Evolutionary conservation across 257 asterid species (phyloP).

Genomic region (Euphrasia confusa): DNA sequence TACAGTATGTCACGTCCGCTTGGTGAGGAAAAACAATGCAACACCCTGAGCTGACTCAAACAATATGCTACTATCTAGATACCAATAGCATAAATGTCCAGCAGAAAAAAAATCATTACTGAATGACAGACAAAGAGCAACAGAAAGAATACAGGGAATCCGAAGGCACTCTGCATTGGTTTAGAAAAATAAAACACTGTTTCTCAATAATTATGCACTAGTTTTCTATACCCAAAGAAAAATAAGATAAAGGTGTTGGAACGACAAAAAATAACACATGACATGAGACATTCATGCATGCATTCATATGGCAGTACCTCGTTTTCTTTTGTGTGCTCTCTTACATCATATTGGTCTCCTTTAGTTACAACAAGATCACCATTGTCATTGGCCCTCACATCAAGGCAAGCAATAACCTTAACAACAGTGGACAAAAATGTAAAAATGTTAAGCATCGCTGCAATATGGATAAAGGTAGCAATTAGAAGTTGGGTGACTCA

Average conservation of each 20-base stretch:
- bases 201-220: neutral
- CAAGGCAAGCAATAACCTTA: slow-evolving; percentile 99
- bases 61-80: neutral
- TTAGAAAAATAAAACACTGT: neutral
- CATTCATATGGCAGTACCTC: slow-evolving; percentile 46
- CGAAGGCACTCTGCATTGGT: neutral
- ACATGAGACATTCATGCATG: neutral
- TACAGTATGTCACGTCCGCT: neutral
- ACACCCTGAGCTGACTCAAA: neutral
- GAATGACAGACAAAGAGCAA: neutral
- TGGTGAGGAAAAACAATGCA: neutral
- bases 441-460: neutral
- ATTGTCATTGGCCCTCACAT: slow-evolving; percentile 83
- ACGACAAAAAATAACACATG: neutral
- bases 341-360: slow-evolving; percentile 96
- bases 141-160: neutral
- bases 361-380: slow-evolving; percentile 97
- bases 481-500: neutral
- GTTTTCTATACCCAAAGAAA: neutral
- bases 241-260: neutral
- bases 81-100: neutral
- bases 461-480: neutral
- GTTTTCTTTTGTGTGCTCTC: slow-evolving; percentile 69
- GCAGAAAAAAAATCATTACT: neutral
- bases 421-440: slow-evolving; percentile 17